Evolutionary conservation across 2,329 filamentous ascomycete species (phyloP).

Genomic region (Penicillium glabrum): DNA sequence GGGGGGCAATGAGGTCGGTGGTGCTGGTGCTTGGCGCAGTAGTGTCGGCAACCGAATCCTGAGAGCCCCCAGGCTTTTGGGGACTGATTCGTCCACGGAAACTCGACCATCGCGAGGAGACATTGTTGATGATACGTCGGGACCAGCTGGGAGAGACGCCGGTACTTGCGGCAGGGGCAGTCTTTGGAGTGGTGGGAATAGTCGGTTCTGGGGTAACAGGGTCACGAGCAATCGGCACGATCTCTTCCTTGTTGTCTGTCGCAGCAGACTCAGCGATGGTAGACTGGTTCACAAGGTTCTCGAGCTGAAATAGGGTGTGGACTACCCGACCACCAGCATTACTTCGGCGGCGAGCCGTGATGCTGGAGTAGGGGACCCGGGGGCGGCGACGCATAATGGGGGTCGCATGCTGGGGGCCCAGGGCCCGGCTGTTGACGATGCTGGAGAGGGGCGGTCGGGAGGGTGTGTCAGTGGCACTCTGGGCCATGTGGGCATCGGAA

Average conservation of each 20-base stretch:
- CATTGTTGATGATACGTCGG: constrained; percentile 16
- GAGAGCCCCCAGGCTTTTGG: not conserved
- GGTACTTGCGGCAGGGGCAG: constrained; percentile 1
- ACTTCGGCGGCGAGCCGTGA: constrained; percentile 28
- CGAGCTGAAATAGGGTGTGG: constrained; percentile 35
- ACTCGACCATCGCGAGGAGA: constrained; percentile 17
- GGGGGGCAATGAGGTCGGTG: not conserved
- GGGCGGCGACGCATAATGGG: constrained; percentile 13
- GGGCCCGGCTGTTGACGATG: not conserved
- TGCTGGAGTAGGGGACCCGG: constrained; percentile 29
- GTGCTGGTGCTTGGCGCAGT: not conserved
- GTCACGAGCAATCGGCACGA: not conserved
- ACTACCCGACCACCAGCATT: constrained; percentile 34
- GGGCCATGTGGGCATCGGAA: not conserved
- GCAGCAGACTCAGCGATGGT: constrained; percentile 23
- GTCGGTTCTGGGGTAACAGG: not conserved
- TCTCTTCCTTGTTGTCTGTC: constrained; percentile 4
- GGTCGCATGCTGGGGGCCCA: constrained; percentile 3
- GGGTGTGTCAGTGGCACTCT: not conserved
- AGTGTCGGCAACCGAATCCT: not conserved
- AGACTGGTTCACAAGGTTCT: constrained; percentile 31
- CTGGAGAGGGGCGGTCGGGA: not conserved
- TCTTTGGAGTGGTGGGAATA: not conserved
- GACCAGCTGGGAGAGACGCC: constrained; percentile 1
- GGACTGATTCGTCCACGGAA: constrained; percentile 10